Evolutionary conservation across 306 rosid genomes (phyloP).

Genomic region (Citrullus colocynthis): DNA sequence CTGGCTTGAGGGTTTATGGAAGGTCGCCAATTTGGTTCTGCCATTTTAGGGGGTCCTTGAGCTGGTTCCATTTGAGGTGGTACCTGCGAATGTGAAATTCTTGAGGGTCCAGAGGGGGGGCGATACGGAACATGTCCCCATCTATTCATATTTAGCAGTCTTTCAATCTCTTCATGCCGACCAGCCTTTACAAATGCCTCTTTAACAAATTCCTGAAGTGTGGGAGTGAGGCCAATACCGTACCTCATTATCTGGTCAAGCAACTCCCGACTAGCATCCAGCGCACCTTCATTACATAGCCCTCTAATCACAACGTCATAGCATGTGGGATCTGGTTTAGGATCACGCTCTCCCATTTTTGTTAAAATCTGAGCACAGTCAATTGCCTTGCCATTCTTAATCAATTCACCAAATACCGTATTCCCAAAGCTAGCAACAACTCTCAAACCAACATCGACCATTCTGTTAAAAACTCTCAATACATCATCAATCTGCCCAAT

Average conservation of each 20-base stretch:
- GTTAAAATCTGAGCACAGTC: conserved; percentile 68
- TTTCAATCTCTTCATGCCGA: conserved; percentile 58
- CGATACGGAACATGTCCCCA: conserved; percentile 26
- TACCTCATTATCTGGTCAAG: conserved; percentile 62
- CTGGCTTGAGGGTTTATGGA: background rate
- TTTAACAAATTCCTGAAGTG: conserved; percentile 34
- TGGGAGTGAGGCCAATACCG: conserved; percentile 62
- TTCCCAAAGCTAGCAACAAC: conserved; percentile 74
- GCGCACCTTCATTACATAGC: conserved; percentile 45
- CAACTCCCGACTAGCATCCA: conserved; percentile 44
- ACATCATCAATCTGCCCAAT: conserved; percentile 58
- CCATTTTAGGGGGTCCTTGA: conserved; percentile 10
- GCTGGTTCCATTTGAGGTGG: conserved; percentile 10
- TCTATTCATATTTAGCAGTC: conserved; percentile 37
- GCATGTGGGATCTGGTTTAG: conserved; percentile 78
- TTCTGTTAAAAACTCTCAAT: conserved; percentile 47
- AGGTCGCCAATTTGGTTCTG: conserved; percentile 7
- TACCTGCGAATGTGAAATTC: conserved; percentile 11
- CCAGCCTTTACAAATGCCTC: conserved; percentile 50
- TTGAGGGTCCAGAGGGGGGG: conserved; percentile 32
- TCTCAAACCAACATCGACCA: conserved; percentile 84
- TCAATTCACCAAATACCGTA: conserved; percentile 59
- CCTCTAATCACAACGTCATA: conserved; percentile 84
- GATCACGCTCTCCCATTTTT: conserved; percentile 89
- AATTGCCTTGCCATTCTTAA: conserved; percentile 47